Evolutionary conservation across 805 yeast species (phyloP), one percentile per base, ranked within the genome.

Genomic region (Kuraishia borneana): DNA sequence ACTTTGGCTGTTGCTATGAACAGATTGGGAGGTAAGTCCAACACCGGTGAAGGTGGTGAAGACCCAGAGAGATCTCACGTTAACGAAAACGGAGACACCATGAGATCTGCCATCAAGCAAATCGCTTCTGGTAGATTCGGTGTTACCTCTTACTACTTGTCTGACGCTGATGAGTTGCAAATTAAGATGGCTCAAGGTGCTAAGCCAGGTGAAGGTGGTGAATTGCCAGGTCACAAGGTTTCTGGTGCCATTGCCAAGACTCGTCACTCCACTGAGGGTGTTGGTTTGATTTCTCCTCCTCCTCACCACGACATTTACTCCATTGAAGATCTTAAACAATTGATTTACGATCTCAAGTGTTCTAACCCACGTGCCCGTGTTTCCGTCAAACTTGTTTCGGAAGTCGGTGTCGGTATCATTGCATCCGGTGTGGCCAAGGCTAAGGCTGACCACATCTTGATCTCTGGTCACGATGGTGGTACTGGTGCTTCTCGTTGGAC

Each of bases 181-280:
- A 92, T 89, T 59, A 89, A 89, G 65, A 87, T 89, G 88, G 97
- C 97, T 7, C 98, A 89, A 63, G 97, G 98, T 63, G 98, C 98
- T 36, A 89, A 89, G 63, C 97, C 97, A 8, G 98, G 97, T 65
- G 97, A 92, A 68, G 98, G 98, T 70, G 98, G 98, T 70, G 97
- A 92, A 61, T 68, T 87, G 46, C 96, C 96, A 25, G 95, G 95
- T 39, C 82, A 83, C 63, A 89, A 89, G 61, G 98, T 89, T 32
- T 73, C 89, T 19, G 74, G 68, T 39, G 73, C 73, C 32, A 89
- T 89, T 63, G 98, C 95, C 32, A 84, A 82, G 60, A 88, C 96
- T 6, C 76, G 98, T 62, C 96, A 88, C 60, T 87, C 96, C 1
- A 89, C 97, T 21, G 84, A 94, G 21, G 94, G 95, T 50, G 97